Evolutionary conservation across 176 grass and related monocot genomes (phyloP).

Genomic region (Zea luxurians): DNA sequence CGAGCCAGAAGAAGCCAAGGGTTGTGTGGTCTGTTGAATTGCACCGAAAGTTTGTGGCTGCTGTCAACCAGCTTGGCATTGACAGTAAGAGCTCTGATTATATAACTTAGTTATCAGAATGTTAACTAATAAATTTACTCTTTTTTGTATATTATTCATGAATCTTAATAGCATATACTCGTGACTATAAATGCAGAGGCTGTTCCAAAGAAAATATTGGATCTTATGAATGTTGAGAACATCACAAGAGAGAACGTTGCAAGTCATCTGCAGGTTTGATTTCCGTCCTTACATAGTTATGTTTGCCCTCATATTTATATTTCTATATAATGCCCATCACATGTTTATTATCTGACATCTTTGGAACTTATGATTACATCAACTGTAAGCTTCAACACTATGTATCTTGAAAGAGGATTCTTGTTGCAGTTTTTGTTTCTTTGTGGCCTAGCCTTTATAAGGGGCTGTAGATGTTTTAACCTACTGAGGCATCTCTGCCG

Average conservation of each 20-base stretch:
- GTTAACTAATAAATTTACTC: conserved; percentile 1
- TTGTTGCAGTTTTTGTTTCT: neutral
- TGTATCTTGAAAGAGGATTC: neutral
- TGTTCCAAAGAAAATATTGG: conserved; percentile 91
- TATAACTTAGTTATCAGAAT: conserved; percentile 9
- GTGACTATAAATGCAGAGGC: conserved; percentile 58
- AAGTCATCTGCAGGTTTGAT: conserved; percentile 80
- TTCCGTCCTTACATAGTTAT: neutral
- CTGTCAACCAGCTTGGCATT: conserved; percentile 84
- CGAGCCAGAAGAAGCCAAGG: conserved; percentile 65
- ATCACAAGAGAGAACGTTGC: conserved; percentile 98
- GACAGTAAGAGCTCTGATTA: conserved; percentile 65
- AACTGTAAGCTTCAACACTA: neutral
- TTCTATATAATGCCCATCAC: neutral
- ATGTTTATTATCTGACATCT: conserved; percentile 1
- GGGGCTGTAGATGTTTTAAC: neutral
- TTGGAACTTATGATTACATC: neutral
- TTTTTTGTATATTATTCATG: neutral
- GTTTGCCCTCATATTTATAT: neutral
- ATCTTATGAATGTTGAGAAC: conserved; percentile 83
- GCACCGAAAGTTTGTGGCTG: conserved; percentile 81
- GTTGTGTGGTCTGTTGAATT: conserved; percentile 85
- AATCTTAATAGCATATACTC: conserved; percentile 2
- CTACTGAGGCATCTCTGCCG: too few relatives aligned
- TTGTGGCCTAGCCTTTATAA: neutral